Evolutionary conservation across 495 filamentous ascomycete species (phyloP), one percentile per base, ranked within the genome.

Genomic region (Tetracladium setigerum): DNA sequence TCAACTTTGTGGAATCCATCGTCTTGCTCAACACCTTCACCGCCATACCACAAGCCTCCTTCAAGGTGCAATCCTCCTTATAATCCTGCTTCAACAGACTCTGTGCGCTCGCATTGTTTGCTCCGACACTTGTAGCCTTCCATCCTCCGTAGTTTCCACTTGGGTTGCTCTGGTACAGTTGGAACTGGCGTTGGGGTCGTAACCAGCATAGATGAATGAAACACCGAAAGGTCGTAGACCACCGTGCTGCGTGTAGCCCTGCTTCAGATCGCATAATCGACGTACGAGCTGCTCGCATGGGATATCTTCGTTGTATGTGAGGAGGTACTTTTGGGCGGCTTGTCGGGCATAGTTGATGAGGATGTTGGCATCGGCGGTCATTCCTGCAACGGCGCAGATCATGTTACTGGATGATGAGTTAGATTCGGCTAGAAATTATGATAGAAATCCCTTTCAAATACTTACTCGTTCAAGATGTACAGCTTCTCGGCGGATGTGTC

Each of bases 11-110:
- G 35, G 88, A 91, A 67, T 99, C 92, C 94, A 99, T 99, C 4
- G 92, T 99, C 81, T 99, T 99, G 78, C 91, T 96, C 53, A 99
- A 70, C 45, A 97, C 92, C 79, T 99, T 99, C 57, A 99, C 90
- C 16, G 92, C 92, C 79, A 96, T 83, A 34, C 81, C 90, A 70
- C 92, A 97, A 6, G 92, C 92, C 73, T 97, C 91, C 74, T 95
- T 88, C 62, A 99, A 67, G 53, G 86, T 81, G 61, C 87, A 95
- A 54, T 96, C 88, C 69, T 97, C 92, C 77, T 97, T 95, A 70
- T 97, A 99, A 66, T 99, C 92, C 65, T 99, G 92, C 78, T 99
- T 99, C 64, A 99, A 69, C 61, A 99, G 70, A 70, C 89, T 95
- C 71, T 96, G 91, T 19, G 94, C 94, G 59, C 87, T 94, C 40